Evolutionary conservation across 352 stramenopile species (phyloP), one percentile per base, ranked within the genome.

Genomic region (Achlya hypogyna): DNA sequence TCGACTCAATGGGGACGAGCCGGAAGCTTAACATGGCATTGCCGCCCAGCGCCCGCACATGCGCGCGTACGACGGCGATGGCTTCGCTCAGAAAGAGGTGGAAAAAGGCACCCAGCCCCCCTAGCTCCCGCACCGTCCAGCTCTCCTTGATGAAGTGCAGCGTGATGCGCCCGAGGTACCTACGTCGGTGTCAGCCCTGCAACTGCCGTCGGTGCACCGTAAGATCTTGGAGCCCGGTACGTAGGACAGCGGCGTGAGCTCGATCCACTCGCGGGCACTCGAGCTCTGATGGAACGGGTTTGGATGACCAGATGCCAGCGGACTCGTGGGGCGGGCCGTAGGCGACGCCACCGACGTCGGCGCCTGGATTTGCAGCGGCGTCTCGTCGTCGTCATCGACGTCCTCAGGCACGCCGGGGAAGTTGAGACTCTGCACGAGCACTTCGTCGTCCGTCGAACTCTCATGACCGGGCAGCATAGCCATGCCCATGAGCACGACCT

Each of bases 111-210:
- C 86, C 84, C 5, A 96, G 69, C 0, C 85, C 87, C n/a, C 86
- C 86, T 49, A 81, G 87, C 65, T 96, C 87, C 20, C 86, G 82
- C 47, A 96, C 87, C 0, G 84, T 92, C 86, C 86, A 95, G 58
- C 84, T 93, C 68, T 96, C 87, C 68, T 93, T 93, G 70, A 96
- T 95, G 32, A 96, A 96, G 68, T 96, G 87, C 35, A 96, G 69
- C 56, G 87, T 95, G 53, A 96, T 86, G 47, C 86, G 84, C 23
- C 87, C 87, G 4, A 95, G 74, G 51, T 95, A 96, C 8, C 68
- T 62, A 63, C 32, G 53, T 43, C 16, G 53, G 51, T 40, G 35
- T 14, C 18, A 14, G 6, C 51, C 6, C 14, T 43, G 29, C n/a
- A 40, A 52, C 6, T 43, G 53, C 49, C 6, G 51, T 8, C 35